Evolutionary conservation across 495 filamentous ascomycete genomes (phyloP).

Genomic region (Bacidia gigantensis): DNA sequence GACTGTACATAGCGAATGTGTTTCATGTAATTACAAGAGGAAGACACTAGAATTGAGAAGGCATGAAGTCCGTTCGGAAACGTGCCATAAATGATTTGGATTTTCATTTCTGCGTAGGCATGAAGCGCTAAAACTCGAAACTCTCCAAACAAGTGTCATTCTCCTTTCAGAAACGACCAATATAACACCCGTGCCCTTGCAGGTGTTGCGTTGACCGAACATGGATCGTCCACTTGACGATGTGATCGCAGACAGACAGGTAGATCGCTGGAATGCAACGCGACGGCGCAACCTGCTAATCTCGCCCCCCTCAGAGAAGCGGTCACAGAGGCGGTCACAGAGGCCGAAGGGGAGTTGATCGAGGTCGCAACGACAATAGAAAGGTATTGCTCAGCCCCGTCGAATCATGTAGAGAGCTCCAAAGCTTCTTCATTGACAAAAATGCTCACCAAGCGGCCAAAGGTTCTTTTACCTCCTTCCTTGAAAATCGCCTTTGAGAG

Average conservation of each 20-base stretch:
- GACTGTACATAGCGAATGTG: not conserved
- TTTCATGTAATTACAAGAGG: too few relatives aligned
- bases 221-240: conserved; percentile 82
- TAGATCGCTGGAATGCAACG: conserved; percentile 24
- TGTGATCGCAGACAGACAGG: conserved; percentile 68
- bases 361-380: conserved; percentile 68
- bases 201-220: too few relatives aligned
- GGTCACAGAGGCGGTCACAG: conserved; percentile 29
- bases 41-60: too few relatives aligned
- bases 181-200: too few relatives aligned
- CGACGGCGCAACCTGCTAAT: not conserved
- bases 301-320: conserved; percentile 18
- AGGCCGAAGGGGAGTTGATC: conserved; percentile 41
- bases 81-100: too few relatives aligned
- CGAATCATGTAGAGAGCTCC: not conserved
- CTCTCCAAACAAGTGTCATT: too few relatives aligned
- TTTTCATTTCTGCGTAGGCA: too few relatives aligned
- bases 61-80: too few relatives aligned
- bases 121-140: too few relatives aligned
- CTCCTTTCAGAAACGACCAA: too few relatives aligned
- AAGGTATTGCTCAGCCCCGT: conserved; percentile 38
- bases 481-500: conserved; percentile 18
- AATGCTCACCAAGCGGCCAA: conserved; percentile 16
- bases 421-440: not conserved
- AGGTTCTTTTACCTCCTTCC: conserved; percentile 28